A percentile compares a stretch with the other conserved stretches of the same genome.
phyloP scores from a whole-genome alignment of 2,329 filamentous ascomycete species.

The Aschersonia sp. region DNA sequence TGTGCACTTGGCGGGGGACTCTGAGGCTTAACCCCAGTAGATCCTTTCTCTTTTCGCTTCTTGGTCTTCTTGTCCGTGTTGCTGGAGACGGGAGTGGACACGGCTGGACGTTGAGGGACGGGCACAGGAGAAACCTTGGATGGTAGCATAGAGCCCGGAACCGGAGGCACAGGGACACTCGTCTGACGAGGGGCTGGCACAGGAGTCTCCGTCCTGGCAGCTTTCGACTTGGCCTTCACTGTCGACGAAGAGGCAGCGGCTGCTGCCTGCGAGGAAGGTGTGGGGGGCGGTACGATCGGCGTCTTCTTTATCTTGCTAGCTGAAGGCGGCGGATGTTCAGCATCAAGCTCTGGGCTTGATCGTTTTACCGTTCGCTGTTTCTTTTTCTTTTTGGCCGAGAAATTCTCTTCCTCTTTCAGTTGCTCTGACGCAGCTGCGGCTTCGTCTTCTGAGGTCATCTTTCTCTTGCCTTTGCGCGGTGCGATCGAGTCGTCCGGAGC shows the following conservation, averaged over 20 bases:
- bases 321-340: conserved; percentile 3
- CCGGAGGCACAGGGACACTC: conserved; percentile 18
- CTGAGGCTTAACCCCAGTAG: conserved; percentile 5
- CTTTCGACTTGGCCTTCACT: conserved; percentile 8
- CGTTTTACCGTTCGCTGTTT: conserved; percentile 23
- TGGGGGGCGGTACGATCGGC: conserved; percentile 15
- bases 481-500: conserved; percentile 16
- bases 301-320: conserved; percentile 15
- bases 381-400: conserved; percentile 23
- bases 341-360: conserved; percentile 10
- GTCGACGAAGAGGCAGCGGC: conserved; percentile 10
- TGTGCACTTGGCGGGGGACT: conserved; percentile 9
- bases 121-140: conserved; percentile 12
- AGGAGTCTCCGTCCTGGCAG: conserved; percentile 11
- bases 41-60: conserved; percentile 15
- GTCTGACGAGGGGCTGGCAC: conserved; percentile 14
- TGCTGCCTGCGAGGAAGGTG: conserved; percentile 10
- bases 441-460: conserved; percentile 23
- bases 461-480: conserved; percentile 21
- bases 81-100: conserved; percentile 9
- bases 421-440: conserved; percentile 19
- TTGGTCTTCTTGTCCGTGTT: conserved; percentile 15
- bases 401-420: conserved; percentile 15
- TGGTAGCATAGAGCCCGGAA: conserved; percentile 16
- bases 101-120: conserved; percentile 4